These are phyloP conservation scores for Colletotrichum tofieldiae DNA, from an alignment of 2,329 filamentous ascomycete species.

Conservation along the genomic window DNA sequence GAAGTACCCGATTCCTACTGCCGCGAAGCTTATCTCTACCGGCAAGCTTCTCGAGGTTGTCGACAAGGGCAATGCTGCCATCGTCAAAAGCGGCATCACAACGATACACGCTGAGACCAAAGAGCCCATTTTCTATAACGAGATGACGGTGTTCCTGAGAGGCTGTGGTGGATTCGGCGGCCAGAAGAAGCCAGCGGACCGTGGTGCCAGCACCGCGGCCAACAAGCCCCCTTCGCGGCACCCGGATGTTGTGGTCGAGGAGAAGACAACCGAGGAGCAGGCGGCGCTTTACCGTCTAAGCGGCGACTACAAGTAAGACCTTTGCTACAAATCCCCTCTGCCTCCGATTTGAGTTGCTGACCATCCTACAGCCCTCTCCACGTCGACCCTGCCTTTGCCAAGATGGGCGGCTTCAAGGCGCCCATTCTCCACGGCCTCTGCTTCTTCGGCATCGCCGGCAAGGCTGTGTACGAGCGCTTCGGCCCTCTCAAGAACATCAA, in stretches of 20 bases:
- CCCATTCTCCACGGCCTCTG: constrained; percentile 98
- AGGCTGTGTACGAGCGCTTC: constrained; percentile 89
- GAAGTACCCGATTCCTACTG: constrained; percentile 92
- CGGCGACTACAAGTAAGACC: constrained; percentile 85
- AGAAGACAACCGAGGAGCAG: constrained; percentile 90
- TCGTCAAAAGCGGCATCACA: constrained; percentile 84
- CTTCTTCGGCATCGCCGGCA: constrained; percentile 92
- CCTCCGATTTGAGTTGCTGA: constrained; percentile 10
- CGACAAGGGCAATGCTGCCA: constrained; percentile 92
- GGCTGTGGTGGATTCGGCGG: constrained; percentile 94
- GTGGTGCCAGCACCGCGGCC: constrained; percentile 84
- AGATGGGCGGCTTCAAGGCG: constrained; percentile 93
- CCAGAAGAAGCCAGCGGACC: constrained; percentile 80
- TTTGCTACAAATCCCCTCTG: constrained; percentile 20
- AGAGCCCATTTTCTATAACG: constrained; percentile 97
- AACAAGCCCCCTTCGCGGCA: constrained; percentile 84
- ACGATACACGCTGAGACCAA: constrained; percentile 89
- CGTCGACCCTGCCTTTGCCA: constrained; percentile 94
- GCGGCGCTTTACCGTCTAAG: constrained; percentile 93
- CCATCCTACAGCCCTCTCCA: constrained; percentile 79
- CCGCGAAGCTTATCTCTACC: constrained; percentile 81
- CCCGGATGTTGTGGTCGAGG: constrained; percentile 88
- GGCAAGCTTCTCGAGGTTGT: constrained; percentile 92
- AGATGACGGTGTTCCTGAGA: constrained; percentile 92
- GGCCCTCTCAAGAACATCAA: constrained; percentile 93